Conservation (phyloP, 129 eudicot species). For the carrot (Daucus carota) region DH1_v3.0 NC_030382.2:35939001-35939500, state of each 20-base stretch:
- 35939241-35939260: neutral
- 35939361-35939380: neutral
- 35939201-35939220: neutral
- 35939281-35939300: no score
- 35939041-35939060: constrained; percentile 8
- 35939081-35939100: constrained; percentile 9
- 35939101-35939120: constrained; percentile 10
- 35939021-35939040: constrained; percentile 1
- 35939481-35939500: neutral
- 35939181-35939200: neutral
- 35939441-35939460: no score
- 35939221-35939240: neutral
- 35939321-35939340: neutral
- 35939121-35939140: neutral
- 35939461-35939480: neutral
- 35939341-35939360: neutral
- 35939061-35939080: constrained; percentile 7
- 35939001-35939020: constrained; percentile 13
- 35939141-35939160: neutral
- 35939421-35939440: no score
- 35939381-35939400: no score
- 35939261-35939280: no score
- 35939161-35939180: neutral
- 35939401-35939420: no score
- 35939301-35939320: neutral